Evolutionary conservation across 805 yeast genomes (phyloP), one percentile per base, ranked within the genome.

Genomic region (Zygosaccharomyces rouxii): DNA sequence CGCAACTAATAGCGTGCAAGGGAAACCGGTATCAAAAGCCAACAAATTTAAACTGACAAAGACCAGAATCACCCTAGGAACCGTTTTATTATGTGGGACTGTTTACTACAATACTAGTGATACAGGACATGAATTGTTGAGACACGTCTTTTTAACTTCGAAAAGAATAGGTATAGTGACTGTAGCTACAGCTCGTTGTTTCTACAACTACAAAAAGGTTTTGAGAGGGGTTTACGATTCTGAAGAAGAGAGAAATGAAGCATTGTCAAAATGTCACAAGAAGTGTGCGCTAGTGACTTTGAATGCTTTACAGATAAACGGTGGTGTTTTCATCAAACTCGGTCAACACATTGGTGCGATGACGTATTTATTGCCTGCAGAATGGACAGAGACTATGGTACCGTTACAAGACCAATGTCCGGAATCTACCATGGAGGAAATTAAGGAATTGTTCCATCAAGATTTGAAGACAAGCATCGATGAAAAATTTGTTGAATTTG

Each of bases 311-410:
- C 89, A 87, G 61, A 73, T 72, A 26, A 94, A 94, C 61, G 97
- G 96, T 14, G 99, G 99, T 1, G 76, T 94, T 6, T 94, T 84
- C 66, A 94, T 94, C 66, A 94, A 94, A 66, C 71, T 94, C 38
- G 99, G 99, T 10, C 99, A 94, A 65, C 99, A 94, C 63, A 72
- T 94, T 10, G 79, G 90, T 35, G 98, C 98, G 0, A 76, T 94
- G 78, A 87, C 97, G 1, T 94, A 94, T 67, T 71, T 94, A 28
- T 71, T 94, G 43, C 99, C 99, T 0, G 72, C 71, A 4, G 97
- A 94, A 68, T 94, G 99, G 99, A 92, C 98, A 1, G 80, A 81
- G 13, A 83, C 98, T 0, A 94, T 94, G 96, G 75, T 84, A 29
- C 96, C 97, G 1, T 71, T 94, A 45, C 98, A 92, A 62, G 96